Base-by-base conservation (phyloP, 2,329 filamentous ascomycete species). In the Xylariaceae sp. region DNA sequence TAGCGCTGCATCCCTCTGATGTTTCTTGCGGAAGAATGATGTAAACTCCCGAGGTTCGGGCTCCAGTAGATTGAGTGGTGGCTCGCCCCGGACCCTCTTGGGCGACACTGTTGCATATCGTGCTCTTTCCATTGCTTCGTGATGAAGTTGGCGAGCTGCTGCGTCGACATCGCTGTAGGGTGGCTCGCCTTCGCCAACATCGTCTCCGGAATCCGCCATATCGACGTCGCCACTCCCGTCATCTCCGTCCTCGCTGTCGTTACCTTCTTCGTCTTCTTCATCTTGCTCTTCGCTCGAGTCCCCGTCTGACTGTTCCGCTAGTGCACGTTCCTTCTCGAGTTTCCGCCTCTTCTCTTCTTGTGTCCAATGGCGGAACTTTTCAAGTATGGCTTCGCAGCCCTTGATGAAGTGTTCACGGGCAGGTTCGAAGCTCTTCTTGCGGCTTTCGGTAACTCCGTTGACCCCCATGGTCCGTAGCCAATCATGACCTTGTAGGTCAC, bases 381-480 rank as follows among this genome's bases (percentile, higher is more conserved):
- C 80, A 14, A 97, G 72, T 19, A 97, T 81, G 0, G 74, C 74
- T 47, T 87, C 74, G 41, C 94, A 89, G 44, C 94, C 88, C 40
- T 73, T 76, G 52, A 96, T 83, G 58, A 96, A 94, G 59, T 90
- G 81, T 44, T 82, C 74, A 18, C 92, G 78, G 45, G 92, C 92
- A 2, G 84, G 81, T 61, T 95, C 88, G 61, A 88, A 96, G 19
- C 83, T 76, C 60, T 85, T 92, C 64, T 87, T 90, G 55, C 87
- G 86, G 15, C 79, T 80, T 56, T 96, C 89, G 0, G 88, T 94
- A 26, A 94, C 68, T 14, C 77, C 87, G 48, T 81, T 90, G 23
- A 97, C 83, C 17, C 90, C 92, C 80, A 98, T 88, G 3, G 89
- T 77, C 45, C 85, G 82, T 40, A 96, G 70, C 92, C 92, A 98